Evolutionary conservation across 2,329 filamentous ascomycete genomes (phyloP).

Genomic region (Aplosporella prunicola): DNA sequence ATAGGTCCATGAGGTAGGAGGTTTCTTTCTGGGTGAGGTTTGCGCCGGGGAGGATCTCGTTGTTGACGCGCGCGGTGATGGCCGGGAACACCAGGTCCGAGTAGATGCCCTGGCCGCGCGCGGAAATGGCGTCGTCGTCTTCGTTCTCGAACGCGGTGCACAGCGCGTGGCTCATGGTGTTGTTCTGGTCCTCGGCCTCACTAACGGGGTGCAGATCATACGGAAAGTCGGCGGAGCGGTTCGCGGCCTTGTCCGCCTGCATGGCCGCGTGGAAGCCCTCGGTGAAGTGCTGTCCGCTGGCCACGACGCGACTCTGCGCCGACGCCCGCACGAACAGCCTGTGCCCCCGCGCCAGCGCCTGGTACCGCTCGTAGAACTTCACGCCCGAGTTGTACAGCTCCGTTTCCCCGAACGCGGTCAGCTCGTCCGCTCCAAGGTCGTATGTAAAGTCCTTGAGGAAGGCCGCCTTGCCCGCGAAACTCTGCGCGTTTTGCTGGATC

Average conservation of each 20-base stretch:
- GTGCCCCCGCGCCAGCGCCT: constrained; percentile 45
- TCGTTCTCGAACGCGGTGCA: constrained; percentile 66
- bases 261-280: constrained; percentile 51
- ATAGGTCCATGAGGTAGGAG: constrained; percentile 76
- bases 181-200: constrained; percentile 60
- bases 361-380: constrained; percentile 68
- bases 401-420: constrained; percentile 58
- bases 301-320: constrained; percentile 60
- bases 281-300: constrained; percentile 67
- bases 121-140: constrained; percentile 38
- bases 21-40: constrained; percentile 55
- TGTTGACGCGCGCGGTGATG: constrained; percentile 65
- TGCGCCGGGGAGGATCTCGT: constrained; percentile 56
- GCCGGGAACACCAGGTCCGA: constrained; percentile 53
- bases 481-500: constrained; percentile 49
- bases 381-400: constrained; percentile 66
- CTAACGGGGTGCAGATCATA: constrained; percentile 57
- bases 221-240: constrained; percentile 31
- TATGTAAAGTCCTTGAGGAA: constrained; percentile 69
- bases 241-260: constrained; percentile 26
- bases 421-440: constrained; percentile 56
- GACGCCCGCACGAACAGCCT: constrained; percentile 65
- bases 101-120: constrained; percentile 46
- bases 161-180: constrained; percentile 66
- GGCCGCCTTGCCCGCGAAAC: constrained; percentile 51